These are phyloP conservation scores for Persicaria tinctoria DNA, from an alignment of 148 eudicot genomes.

Conservation along the genomic window DNA sequence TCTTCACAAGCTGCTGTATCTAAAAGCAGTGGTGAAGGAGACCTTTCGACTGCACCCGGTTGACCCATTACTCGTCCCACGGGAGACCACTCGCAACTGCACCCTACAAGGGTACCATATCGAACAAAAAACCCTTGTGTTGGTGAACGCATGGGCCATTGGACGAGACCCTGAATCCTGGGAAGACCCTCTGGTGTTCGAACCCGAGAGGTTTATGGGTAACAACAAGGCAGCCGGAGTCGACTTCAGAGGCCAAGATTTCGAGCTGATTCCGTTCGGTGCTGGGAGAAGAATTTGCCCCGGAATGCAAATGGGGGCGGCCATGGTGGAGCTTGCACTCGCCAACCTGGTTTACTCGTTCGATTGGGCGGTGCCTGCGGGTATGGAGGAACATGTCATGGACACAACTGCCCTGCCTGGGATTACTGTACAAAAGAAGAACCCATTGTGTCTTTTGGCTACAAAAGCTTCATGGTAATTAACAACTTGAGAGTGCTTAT, in stretches of 20 bases:
- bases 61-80: constrained; percentile 23
- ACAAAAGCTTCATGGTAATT: not conserved
- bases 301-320: constrained; percentile 24
- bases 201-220: constrained; percentile 31
- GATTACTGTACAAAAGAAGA: constrained; percentile 33
- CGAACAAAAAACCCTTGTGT: constrained; percentile 22
- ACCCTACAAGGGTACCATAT: constrained; percentile 29
- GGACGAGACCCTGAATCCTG: constrained; percentile 33
- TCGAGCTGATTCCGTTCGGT: constrained; percentile 31
- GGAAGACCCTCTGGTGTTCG: constrained; percentile 24
- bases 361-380: constrained; percentile 32
- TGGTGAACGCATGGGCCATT: constrained; percentile 25
- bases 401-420: constrained; percentile 28
- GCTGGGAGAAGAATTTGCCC: constrained; percentile 40
- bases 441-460: constrained; percentile 6
- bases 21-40: constrained; percentile 32
- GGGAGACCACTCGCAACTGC: constrained; percentile 18
- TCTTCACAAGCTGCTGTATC: constrained; percentile 14
- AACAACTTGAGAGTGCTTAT: too few relatives aligned
- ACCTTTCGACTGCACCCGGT: constrained; percentile 29
- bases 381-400: constrained; percentile 23
- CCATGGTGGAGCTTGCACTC: constrained; percentile 24
- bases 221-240: not conserved
- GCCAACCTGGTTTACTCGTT: constrained; percentile 32
- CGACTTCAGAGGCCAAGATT: constrained; percentile 24